phyloP scores from a whole-genome alignment of 2,329 filamentous ascomycete species.

The Cladosporium cucumerinum region DNA sequence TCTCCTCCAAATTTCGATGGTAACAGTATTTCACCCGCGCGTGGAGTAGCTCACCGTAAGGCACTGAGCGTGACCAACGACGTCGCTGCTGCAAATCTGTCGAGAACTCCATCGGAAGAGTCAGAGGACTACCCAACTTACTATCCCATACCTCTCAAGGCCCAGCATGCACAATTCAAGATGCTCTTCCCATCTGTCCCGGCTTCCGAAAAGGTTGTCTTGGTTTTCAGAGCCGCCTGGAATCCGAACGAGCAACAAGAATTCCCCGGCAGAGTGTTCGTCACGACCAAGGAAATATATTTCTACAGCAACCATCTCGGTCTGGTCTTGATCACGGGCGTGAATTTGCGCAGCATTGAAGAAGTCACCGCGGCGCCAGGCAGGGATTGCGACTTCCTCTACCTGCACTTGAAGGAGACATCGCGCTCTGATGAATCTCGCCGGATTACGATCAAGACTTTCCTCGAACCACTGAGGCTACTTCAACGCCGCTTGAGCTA shows the following conservation, averaged over 20 bases:
- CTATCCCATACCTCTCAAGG: conserved; percentile 69
- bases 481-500: conserved; percentile 82
- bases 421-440: conserved; percentile 60
- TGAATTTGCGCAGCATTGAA: conserved; percentile 71
- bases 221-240: conserved; percentile 94
- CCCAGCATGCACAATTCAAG: conserved; percentile 90
- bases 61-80: conserved; percentile 27
- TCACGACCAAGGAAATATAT: conserved; percentile 83
- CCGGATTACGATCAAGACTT: conserved; percentile 84
- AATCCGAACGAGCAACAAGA: conserved; percentile 70
- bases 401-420: conserved; percentile 67
- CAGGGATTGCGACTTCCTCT: conserved; percentile 88
- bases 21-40: not conserved
- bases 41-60: conserved; percentile 27
- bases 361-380: conserved; percentile 90
- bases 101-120: conserved; percentile 21
- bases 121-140: conserved; percentile 63
- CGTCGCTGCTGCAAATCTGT: conserved; percentile 7
- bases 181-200: conserved; percentile 82
- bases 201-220: conserved; percentile 73
- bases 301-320: conserved; percentile 97
- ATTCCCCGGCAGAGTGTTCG: conserved; percentile 81
- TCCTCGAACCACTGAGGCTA: conserved; percentile 80
- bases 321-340: conserved; percentile 76
- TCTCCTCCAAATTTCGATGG: conserved; percentile 6